These are phyloP conservation scores for Erysimum cheiranthoides DNA, from an alignment of 345 rosid species.

Conservation along the genomic window DNA sequence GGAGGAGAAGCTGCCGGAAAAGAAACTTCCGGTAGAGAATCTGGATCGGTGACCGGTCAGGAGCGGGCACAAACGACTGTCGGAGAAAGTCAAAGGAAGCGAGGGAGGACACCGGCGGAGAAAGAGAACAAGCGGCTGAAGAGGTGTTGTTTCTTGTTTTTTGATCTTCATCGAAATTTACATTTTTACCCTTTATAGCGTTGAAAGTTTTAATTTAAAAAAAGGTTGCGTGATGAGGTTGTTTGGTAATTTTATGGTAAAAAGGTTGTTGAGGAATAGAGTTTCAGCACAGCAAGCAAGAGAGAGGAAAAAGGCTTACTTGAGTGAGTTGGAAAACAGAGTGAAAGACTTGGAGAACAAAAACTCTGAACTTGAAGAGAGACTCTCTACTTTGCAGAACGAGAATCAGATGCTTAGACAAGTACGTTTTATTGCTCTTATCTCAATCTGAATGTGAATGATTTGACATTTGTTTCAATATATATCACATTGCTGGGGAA, in stretches of 20 bases:
- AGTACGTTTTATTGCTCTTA: slow-evolving; percentile 44
- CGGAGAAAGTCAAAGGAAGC: slow-evolving; percentile 69
- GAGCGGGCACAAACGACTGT: slow-evolving; percentile 54
- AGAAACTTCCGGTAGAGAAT: slow-evolving; percentile 54
- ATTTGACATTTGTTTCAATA: neutral
- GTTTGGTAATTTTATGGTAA: slow-evolving; percentile 18
- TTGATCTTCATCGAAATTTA: neutral
- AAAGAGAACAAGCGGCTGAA: slow-evolving; percentile 89
- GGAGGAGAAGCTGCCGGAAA: slow-evolving; percentile 66
- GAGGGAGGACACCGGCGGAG: slow-evolving; percentile 92
- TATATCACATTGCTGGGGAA: neutral
- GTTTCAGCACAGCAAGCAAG: slow-evolving; percentile 99
- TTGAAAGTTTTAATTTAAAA: neutral
- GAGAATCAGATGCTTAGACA: slow-evolving; percentile 99
- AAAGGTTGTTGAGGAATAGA: slow-evolving; percentile 97
- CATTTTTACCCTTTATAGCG: neutral
- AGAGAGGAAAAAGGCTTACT: slow-evolving; percentile 94
- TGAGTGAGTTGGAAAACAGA: slow-evolving; percentile 77
- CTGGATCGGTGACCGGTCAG: slow-evolving; percentile 52
- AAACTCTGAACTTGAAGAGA: slow-evolving; percentile 93
- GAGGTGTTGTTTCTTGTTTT: slow-evolving; percentile 54
- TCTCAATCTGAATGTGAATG: neutral
- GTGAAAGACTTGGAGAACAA: slow-evolving; percentile 87
- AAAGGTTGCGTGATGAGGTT: slow-evolving; percentile 24
- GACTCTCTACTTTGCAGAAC: slow-evolving; percentile 86